Evolutionary conservation across 257 asterid genomes (phyloP), one percentile per base, ranked within the genome.

Genomic region (Solanum microdontum): DNA sequence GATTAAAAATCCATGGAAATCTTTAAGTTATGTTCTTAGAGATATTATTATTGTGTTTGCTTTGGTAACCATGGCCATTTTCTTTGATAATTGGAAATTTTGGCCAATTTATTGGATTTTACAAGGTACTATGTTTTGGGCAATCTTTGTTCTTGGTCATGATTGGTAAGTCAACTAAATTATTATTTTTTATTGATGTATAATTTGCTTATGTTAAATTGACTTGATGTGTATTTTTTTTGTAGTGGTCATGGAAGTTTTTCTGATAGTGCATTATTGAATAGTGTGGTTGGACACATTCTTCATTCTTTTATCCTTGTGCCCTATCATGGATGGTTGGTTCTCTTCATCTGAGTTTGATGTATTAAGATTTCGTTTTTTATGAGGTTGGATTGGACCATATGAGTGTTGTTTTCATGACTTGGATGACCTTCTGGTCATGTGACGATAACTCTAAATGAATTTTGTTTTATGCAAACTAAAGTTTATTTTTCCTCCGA

Each of bases 111-210:
- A 92, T 33, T 92, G 94, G 94, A 88, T 84, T 87, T 91, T 90
- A 24, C 94, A 90, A 87, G 94, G 94, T 9, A 92, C 94, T 6
- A 90, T 92, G 90, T 92, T 92, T 62, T 92, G 94, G 94, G 94
- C 94, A 12, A 39, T 92, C 21, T 92, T 92, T 66, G 94, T 92
- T 36, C 94, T 92, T 66, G 94, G 94, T 10, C 94, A 92, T 62
- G 94, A 92, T 62, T 92, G 94, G 94, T 92, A 90, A 77, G 80
- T 28, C 1, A 51, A 17, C 2, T 17, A 55, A 11, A 12, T 40
- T 77, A 6, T 19, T 34, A 3, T 4, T 19, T 75, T 11, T 70
- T 14, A 11, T 11, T 39, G 14, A 26, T 55, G 13, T 32, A 51
- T 86, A 17, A 60, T n/a, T 37, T 36, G 11, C 2, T 26, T 24